Conservation (phyloP, 805 yeast genomes). For the Wickerhamomyces kurtzmanii region DNA sequence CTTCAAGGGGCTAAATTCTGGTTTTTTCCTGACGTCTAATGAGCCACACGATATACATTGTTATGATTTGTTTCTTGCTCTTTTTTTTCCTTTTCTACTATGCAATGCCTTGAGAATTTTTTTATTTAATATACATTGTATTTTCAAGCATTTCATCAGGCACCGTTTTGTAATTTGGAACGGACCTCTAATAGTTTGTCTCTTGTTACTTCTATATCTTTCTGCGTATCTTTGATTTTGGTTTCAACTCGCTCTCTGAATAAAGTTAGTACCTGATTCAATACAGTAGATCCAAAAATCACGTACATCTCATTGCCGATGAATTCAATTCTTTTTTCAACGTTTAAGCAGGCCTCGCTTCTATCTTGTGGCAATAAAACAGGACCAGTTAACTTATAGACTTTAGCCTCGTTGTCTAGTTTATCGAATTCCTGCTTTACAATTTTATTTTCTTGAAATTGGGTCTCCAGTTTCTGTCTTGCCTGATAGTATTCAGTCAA, state of each 20-base stretch:
- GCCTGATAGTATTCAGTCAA: conserved; percentile 49
- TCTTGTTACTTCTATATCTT: conserved; percentile 49
- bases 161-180: conserved; percentile 12
- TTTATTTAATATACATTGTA: too few species aligned
- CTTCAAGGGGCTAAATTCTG: conserved; percentile 41
- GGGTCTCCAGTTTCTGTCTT: conserved; percentile 87
- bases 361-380: conserved; percentile 85
- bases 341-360: conserved; percentile 74
- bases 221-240: conserved; percentile 49
- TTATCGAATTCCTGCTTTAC: conserved; percentile 72
- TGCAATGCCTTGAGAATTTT: too few species aligned
- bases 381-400: conserved; percentile 88
- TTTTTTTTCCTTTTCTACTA: too few species aligned
- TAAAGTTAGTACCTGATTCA: neutral
- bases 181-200: conserved; percentile 39
- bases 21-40: neutral
- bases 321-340: conserved; percentile 82
- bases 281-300: neutral
- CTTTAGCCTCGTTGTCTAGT: conserved; percentile 59
- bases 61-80: too few species aligned
- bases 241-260: conserved; percentile 53
- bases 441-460: conserved; percentile 85
- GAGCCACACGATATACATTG: too few species aligned
- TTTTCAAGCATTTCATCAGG: conserved; percentile 2
- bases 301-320: conserved; percentile 64